A percentile compares a stretch with the other conserved stretches of the same genome.
These are phyloP conservation scores for Apiotrichum mycotoxinovorans DNA, from an alignment of 1,284 basidiomycete species.

Conservation along the genomic window DNA sequence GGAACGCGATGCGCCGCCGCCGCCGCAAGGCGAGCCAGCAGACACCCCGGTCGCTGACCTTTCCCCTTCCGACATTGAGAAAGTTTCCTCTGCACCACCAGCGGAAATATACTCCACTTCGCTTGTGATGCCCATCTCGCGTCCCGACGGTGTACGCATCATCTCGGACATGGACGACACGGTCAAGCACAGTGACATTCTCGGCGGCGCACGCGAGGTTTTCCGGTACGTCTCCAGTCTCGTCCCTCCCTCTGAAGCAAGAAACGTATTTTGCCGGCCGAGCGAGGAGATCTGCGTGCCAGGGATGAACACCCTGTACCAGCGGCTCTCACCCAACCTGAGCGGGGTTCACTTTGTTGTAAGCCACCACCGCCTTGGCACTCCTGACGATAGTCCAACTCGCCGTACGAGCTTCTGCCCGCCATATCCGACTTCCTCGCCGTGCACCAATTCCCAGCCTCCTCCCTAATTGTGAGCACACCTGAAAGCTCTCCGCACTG, in stretches of 20 bases:
- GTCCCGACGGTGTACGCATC: not conserved
- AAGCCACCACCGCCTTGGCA: conserved; percentile 44
- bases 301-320: conserved; percentile 82
- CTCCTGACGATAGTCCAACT: conserved; percentile 64
- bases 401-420: conserved; percentile 76
- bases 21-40: no score
- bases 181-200: conserved; percentile 70
- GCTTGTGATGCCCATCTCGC: not conserved
- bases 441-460: conserved; percentile 55
- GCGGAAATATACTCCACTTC: no score
- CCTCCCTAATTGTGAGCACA: conserved; percentile 47
- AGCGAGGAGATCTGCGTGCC: conserved; percentile 71
- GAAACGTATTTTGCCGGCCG: conserved; percentile 53
- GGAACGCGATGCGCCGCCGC: no score
- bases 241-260: not conserved
- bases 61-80: no score
- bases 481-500: not conserved
- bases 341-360: conserved; percentile 82
- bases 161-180: conserved; percentile 59
- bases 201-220: conserved; percentile 66
- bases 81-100: no score
- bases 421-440: conserved; percentile 74
- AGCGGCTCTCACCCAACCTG: conserved; percentile 59
- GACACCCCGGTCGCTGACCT: no score
- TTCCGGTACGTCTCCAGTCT: conserved; percentile 55